Base-by-base conservation (phyloP, 139 green algal genomes). In the Nannochloris sp. region DNA sequence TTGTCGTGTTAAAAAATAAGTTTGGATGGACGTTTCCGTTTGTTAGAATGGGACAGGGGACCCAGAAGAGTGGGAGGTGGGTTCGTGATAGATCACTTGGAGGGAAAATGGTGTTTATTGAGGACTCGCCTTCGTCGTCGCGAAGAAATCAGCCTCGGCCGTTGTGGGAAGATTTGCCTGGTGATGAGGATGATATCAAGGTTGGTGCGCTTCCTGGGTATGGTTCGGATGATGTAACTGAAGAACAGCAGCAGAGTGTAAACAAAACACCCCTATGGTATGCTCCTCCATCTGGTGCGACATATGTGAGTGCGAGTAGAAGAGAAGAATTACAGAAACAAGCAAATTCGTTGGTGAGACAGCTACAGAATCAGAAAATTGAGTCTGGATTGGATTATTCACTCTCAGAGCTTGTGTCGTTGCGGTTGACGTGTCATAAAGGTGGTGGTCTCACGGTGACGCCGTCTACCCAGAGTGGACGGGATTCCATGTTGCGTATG, bases 341-440 rank as follows among this genome's bases (percentile, higher is more conserved):
- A 27, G 68, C 69, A 24, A 71, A 54, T 25, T 10, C 15, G 10
- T 53, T 73, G 18, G 48, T 83, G 51, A 44, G 48, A 8, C 40
- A 73, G 36, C 46, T 83, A 64, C 51, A 82, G 44, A 64, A 82
- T 23, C 44, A 16, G 27, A 81, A 82, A 62, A 29, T 75, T 24
- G 55, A 79, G 40, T 23, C 27, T 40, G 76, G 76, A 37, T 40
- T 57, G 27, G 76, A 83, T 57, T 83, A 82, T 59, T 48, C 76
- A 3, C 24, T 74, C 4, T 67, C 43, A 27, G 31, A 25, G 0
- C 56, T 83, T 27, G 68, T 83, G 5, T 44, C 19, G 12, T 56
- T 83, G 56, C 55, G 64, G 44, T 55, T 53, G 44, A 54, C 66
- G 16, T 81, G 73, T 64, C 69, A 80, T 53, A 67, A 67, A 50